phyloP scores from a whole-genome alignment of 1,284 basidiomycete genomes.

The Trichosporon sp. region DNA sequence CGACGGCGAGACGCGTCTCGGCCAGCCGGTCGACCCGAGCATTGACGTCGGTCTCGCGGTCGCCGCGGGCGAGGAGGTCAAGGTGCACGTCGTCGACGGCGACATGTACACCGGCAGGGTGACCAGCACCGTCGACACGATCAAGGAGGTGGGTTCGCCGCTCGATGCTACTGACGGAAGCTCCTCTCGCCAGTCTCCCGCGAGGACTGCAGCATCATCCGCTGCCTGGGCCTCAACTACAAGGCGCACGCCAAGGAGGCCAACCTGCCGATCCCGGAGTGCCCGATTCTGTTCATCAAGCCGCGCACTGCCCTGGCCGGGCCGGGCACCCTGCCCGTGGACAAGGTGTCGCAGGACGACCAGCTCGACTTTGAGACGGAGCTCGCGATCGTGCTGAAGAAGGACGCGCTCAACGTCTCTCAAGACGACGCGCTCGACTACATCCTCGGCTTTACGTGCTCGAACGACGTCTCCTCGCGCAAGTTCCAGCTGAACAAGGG shows the following conservation, averaged over 20 bases:
- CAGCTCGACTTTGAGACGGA: constrained; percentile 54
- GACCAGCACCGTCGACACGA: constrained; percentile 4
- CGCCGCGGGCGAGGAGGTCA: constrained; percentile 18
- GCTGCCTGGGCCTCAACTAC: constrained; percentile 48
- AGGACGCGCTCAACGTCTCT: constrained; percentile 52
- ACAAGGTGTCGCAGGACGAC: constrained; percentile 51
- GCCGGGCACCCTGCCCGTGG: constrained; percentile 48
- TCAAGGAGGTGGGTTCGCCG: constrained; percentile 3
- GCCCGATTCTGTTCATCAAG: constrained; percentile 48
- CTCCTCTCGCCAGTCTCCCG: constrained; percentile 30
- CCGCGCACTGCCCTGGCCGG: constrained; percentile 52
- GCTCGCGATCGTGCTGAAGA: constrained; percentile 53
- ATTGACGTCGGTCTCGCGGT: constrained; percentile 49
- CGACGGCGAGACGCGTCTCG: constrained; percentile 19
- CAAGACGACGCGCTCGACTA: constrained; percentile 53
- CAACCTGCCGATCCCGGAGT: constrained; percentile 38
- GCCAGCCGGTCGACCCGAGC: constrained; percentile 39
- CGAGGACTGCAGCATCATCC: constrained; percentile 39
- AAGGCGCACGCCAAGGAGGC: constrained; percentile 27
- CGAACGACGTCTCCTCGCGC: constrained; percentile 49
- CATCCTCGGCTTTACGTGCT: constrained; percentile 58
- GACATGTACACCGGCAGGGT: constrained; percentile 13
- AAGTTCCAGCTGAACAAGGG: constrained; percentile 34
- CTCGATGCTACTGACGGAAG: not conserved
- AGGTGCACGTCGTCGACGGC: constrained; percentile 20